Percentiles rank a stretch among this genome's conserved stretches.
Evolutionary conservation across 352 stramenopile species (phyloP).

Genomic region (Pythium periplocum): DNA sequence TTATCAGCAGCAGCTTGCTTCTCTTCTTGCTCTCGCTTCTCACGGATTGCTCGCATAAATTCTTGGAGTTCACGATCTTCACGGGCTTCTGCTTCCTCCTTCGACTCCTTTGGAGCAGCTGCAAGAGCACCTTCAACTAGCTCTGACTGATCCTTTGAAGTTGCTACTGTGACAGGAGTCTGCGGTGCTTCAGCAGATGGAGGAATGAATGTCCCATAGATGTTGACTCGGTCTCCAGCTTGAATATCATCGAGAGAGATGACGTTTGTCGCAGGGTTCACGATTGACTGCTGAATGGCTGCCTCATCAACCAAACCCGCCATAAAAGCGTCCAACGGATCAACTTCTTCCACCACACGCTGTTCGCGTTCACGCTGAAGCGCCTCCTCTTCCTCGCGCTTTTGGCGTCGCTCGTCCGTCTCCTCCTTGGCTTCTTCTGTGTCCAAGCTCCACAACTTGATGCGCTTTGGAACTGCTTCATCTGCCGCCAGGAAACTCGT

Average conservation of each 20-base stretch:
- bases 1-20: conserved; percentile 10
- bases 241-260: conserved; percentile 85
- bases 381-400: conserved; percentile 38
- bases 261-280: conserved; percentile 67
- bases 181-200: conserved; percentile 11
- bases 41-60: conserved; percentile 82
- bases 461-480: conserved; percentile 57
- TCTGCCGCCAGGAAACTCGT: conserved; percentile 55
- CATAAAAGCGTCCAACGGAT: conserved; percentile 86
- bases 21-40: conserved; percentile 60
- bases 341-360: conserved; percentile 73
- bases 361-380: conserved; percentile 55
- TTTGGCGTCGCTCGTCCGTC: conserved; percentile 36
- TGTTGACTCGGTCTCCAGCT: conserved; percentile 70
- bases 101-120: conserved; percentile 31
- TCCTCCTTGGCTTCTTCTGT: conserved; percentile 67
- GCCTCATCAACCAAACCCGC: conserved; percentile 74
- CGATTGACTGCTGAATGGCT: conserved; percentile 66
- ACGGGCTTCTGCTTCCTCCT: conserved; percentile 59
- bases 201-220: conserved; percentile 83
- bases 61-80: conserved; percentile 80
- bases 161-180: conserved; percentile 1
- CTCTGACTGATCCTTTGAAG: conserved; percentile 12
- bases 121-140: neutral
- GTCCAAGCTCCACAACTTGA: conserved; percentile 58